Conservation (phyloP, 2,329 filamentous ascomycete genomes). For the Aspergillus japonicus region DNA sequence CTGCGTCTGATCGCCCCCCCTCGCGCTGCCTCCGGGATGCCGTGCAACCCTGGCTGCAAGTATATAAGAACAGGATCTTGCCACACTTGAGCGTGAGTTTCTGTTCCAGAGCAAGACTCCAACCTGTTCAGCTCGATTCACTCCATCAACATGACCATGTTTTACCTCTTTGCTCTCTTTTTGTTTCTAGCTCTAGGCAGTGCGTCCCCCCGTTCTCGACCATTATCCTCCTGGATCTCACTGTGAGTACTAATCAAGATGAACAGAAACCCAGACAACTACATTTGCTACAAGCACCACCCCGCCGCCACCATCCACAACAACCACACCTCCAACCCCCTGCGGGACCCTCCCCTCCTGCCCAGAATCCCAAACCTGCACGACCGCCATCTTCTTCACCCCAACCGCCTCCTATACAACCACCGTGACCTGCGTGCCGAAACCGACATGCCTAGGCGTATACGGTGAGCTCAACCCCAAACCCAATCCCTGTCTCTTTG, state of each 20-base stretch:
- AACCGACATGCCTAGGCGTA: conserved; percentile 25
- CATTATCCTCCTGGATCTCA: neutral
- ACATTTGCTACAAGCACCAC: neutral
- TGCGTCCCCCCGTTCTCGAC: neutral
- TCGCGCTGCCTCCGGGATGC: neutral
- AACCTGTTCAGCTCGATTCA: neutral
- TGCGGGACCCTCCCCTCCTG: neutral
- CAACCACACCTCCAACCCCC: neutral
- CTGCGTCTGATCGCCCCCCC: neutral
- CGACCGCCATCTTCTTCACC: conserved; percentile 6
- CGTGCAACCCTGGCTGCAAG: neutral
- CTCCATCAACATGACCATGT: neutral
- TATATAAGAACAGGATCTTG: neutral
- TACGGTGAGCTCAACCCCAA: conserved; percentile 20
- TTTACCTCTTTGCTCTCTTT: neutral
- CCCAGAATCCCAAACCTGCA: conserved; percentile 9
- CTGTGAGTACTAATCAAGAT: neutral
- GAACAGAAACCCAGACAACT: neutral
- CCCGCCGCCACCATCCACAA: neutral
- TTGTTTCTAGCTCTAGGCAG: neutral
- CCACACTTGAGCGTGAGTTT: neutral
- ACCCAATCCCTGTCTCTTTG: neutral
- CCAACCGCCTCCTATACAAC: conserved; percentile 13
- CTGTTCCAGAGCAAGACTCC: neutral
- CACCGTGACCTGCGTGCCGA: conserved; percentile 25